phyloP scores from a whole-genome alignment of 345 rosid genomes.

The Lepidium africanum region DNA sequence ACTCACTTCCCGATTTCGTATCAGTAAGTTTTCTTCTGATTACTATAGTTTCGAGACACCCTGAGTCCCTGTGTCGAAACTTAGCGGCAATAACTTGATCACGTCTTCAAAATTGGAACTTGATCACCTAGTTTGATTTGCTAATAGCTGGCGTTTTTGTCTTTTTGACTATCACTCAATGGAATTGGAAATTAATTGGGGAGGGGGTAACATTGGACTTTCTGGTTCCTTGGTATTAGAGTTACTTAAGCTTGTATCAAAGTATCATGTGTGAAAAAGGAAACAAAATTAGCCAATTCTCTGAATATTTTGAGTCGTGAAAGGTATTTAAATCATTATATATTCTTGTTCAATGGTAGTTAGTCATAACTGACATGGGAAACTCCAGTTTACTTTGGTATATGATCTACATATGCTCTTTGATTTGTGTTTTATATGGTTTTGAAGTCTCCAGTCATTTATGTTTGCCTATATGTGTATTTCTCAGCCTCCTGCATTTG shows the following conservation, averaged over 20 bases:
- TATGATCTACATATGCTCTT: not conserved
- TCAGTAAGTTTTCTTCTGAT: constrained; percentile 40
- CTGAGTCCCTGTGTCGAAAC: not conserved
- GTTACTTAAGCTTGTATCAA: not conserved
- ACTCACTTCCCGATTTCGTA: constrained; percentile 72
- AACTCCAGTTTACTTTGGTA: not conserved
- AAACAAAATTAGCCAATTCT: constrained; percentile 1
- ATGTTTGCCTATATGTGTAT: not conserved
- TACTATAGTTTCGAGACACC: not conserved
- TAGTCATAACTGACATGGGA: not conserved
- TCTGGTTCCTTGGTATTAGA: not conserved
- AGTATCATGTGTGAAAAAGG: not conserved
- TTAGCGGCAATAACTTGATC: not conserved
- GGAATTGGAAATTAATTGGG: not conserved
- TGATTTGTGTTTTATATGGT: not conserved
- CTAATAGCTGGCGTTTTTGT: not conserved
- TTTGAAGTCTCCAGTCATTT: not conserved
- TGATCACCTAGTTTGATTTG: not conserved
- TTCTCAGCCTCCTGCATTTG: constrained; percentile 91
- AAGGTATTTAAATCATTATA: not conserved
- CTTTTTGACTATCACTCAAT: not conserved
- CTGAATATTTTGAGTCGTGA: not conserved
- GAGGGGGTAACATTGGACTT: not conserved
- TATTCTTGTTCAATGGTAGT: not conserved
- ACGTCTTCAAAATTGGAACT: not conserved